A percentile compares a stretch with the other conserved stretches of the same genome.
These are phyloP conservation scores for Sporisorium exsertum DNA, from an alignment of 1,284 basidiomycete genomes.

Conservation along the genomic window DNA sequence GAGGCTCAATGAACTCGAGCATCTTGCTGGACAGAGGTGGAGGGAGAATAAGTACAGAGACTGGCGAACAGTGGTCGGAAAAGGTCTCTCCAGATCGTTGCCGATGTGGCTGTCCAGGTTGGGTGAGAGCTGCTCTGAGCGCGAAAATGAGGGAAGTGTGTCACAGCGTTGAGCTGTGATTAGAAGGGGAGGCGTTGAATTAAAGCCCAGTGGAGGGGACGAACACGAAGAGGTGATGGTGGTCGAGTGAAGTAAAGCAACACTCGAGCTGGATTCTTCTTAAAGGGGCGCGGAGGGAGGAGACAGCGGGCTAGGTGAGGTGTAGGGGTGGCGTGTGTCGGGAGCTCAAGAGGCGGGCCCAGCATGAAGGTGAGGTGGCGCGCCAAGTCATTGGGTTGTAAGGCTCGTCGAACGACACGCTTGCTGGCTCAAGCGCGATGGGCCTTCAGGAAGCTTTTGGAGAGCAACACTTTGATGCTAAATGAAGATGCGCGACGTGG, in stretches of 20 bases:
- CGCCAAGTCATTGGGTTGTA: neutral
- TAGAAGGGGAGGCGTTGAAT: constrained; percentile 28
- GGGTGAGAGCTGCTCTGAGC: neutral
- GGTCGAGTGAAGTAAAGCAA: neutral
- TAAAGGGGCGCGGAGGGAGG: constrained; percentile 14
- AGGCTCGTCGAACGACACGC: constrained; percentile 15
- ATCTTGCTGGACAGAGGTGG: constrained; percentile 13
- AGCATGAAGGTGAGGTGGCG: constrained; percentile 1
- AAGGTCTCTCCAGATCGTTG: neutral
- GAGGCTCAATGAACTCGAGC: constrained; percentile 21
- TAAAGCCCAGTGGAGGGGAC: constrained; percentile 19
- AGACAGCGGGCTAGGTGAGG: neutral
- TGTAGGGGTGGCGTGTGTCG: neutral
- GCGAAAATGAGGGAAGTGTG: neutral
- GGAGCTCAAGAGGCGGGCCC: neutral
- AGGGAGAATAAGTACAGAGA: neutral
- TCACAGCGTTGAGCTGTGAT: constrained; percentile 48
- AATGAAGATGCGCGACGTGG: constrained; percentile 12
- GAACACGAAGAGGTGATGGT: constrained; percentile 12
- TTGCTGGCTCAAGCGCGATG: neutral
- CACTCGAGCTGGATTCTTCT: constrained; percentile 15
- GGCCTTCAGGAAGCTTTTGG: constrained; percentile 1
- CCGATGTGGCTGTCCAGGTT: neutral
- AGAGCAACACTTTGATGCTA: constrained; percentile 14
- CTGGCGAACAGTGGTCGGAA: neutral